Evolutionary conservation across 768 basidiomycete species (phyloP).

Genomic region (Naganishia onofrii): DNA sequence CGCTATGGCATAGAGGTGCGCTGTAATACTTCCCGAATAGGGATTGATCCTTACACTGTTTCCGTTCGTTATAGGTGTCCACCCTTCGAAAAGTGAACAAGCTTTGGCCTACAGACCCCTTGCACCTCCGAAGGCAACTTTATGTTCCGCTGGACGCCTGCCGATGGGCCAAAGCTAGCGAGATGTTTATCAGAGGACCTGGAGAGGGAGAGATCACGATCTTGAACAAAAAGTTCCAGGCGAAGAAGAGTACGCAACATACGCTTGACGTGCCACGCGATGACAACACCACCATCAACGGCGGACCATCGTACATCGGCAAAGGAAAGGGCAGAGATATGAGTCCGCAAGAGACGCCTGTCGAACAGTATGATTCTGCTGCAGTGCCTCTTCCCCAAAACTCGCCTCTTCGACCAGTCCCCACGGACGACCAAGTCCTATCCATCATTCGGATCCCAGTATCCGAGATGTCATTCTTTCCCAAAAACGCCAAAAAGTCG

Average conservation of each 20-base stretch:
- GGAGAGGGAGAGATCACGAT: slow-evolving; percentile 38
- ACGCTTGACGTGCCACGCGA: not conserved
- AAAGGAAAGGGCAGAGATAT: slow-evolving; percentile 7
- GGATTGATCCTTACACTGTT: not conserved
- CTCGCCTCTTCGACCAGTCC: not conserved
- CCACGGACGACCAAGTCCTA: not conserved
- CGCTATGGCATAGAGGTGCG: slow-evolving; percentile 78
- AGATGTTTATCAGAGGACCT: slow-evolving; percentile 43
- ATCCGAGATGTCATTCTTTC: slow-evolving; percentile 16
- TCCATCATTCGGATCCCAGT: slow-evolving; percentile 16
- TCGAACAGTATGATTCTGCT: not conserved
- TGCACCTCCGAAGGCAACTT: slow-evolving; percentile 78
- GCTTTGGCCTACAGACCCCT: slow-evolving; percentile 87
- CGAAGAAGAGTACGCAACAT: not conserved
- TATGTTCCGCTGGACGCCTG: slow-evolving; percentile 66
- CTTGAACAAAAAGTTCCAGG: not conserved
- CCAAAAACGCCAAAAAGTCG: slow-evolving; percentile 8
- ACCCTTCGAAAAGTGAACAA: slow-evolving; percentile 84
- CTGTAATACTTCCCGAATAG: not conserved
- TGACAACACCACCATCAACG: not conserved
- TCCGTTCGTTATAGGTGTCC: slow-evolving; percentile 53
- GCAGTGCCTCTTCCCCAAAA: not conserved
- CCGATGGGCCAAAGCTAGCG: slow-evolving; percentile 46
- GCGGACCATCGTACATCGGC: not conserved
- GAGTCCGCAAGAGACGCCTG: not conserved